Conservation (phyloP, 805 yeast species). For the Candida arabinofermentans region DNA sequence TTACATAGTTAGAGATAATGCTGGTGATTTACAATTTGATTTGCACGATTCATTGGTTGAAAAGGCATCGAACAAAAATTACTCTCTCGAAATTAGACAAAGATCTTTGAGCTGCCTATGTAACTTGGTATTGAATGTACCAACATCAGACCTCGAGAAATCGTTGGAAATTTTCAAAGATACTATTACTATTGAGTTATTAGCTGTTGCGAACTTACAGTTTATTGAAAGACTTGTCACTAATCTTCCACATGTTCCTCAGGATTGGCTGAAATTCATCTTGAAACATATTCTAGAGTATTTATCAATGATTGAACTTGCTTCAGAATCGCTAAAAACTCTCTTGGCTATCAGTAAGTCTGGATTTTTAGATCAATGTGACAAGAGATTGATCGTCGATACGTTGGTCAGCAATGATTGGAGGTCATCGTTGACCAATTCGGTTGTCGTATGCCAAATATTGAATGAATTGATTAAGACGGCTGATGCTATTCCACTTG, state of each 20-base stretch:
- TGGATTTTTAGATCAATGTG: conserved; percentile 8
- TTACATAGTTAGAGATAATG: conserved; percentile 7
- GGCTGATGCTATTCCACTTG: conserved; percentile 4
- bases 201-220: conserved; percentile 20
- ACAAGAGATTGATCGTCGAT: conserved; percentile 2
- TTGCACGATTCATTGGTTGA: conserved; percentile 15
- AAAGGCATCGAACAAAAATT: conserved; percentile 27
- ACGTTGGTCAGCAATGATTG: neutral
- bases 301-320: conserved; percentile 18
- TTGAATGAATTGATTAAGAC: conserved; percentile 8
- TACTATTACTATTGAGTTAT: conserved; percentile 27
- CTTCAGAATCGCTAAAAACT: conserved; percentile 14
- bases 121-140: conserved; percentile 13
- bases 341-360: conserved; percentile 9
- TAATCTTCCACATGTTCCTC: conserved; percentile 4
- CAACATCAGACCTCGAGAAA: neutral
- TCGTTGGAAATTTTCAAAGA: conserved; percentile 19
- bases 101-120: conserved; percentile 23
- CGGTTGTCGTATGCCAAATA: conserved; percentile 8
- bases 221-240: conserved; percentile 19
- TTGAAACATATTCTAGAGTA: conserved; percentile 17
- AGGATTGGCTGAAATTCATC: conserved; percentile 20
- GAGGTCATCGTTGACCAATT: conserved; percentile 8
- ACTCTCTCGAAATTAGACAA: conserved; percentile 31
- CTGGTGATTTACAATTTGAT: conserved; percentile 2